Percentiles rank a stretch among this genome's conserved stretches.
These are phyloP conservation scores for Selaginella tamariscina DNA, from an alignment of 75 land plant species.

Conservation along the genomic window DNA sequence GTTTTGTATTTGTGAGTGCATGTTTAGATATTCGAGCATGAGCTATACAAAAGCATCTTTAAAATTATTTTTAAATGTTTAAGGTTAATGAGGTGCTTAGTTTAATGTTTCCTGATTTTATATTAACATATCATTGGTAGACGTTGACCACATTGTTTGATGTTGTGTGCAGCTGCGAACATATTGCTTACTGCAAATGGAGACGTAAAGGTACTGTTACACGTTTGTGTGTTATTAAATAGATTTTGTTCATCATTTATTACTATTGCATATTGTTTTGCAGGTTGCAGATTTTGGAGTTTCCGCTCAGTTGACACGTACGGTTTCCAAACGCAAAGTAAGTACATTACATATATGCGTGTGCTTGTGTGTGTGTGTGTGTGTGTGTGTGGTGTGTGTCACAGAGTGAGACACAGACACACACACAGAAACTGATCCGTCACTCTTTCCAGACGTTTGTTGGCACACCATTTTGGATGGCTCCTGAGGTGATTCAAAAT, in stretches of 20 bases:
- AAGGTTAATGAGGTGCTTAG: no score
- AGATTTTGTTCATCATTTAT: neutral
- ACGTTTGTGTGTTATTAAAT: neutral
- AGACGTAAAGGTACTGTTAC: slow-evolving; percentile 90
- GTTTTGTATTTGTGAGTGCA: slow-evolving; percentile 4
- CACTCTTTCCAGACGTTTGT: neutral
- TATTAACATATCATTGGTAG: no score
- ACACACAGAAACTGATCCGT: neutral
- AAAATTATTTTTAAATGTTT: no score
- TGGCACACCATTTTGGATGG: slow-evolving; percentile 11
- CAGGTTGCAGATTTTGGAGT: slow-evolving; percentile 99
- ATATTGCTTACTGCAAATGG: slow-evolving; percentile 88
- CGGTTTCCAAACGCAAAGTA: slow-evolving; percentile 96
- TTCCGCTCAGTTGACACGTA: slow-evolving; percentile 93
- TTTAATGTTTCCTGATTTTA: no score
- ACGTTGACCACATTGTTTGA: neutral
- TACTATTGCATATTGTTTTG: neutral
- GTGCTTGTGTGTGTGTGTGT: no score
- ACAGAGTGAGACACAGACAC: no score
- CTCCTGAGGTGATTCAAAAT: slow-evolving; percentile 13
- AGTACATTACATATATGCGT: no score
- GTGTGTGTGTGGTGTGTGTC: no score
- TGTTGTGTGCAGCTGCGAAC: slow-evolving; percentile 68
- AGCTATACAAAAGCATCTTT: no score
- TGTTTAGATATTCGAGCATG: neutral